Conservation (phyloP, 2,329 filamentous ascomycete genomes). For the Colletotrichum graminicola region DNA sequence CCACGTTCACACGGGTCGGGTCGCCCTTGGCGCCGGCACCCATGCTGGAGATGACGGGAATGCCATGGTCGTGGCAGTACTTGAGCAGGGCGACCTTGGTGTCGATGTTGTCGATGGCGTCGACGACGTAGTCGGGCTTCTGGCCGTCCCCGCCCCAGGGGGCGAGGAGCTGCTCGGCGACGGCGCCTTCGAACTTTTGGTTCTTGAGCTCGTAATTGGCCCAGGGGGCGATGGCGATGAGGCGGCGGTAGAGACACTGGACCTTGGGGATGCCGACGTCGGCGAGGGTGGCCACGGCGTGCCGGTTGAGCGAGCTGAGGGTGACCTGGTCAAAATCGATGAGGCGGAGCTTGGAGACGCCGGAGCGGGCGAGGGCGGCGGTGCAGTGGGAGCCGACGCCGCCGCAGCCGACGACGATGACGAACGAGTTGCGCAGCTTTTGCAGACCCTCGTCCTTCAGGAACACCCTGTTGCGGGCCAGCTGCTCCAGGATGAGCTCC, state of each 20-base stretch:
- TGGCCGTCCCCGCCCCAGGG: slow-evolving; percentile 72
- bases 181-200: slow-evolving; percentile 81
- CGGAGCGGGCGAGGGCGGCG: slow-evolving; percentile 87
- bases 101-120: slow-evolving; percentile 98
- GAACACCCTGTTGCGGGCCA: slow-evolving; percentile 93
- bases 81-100: slow-evolving; percentile 92
- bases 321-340: slow-evolving; percentile 99
- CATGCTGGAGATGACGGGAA: slow-evolving; percentile 94
- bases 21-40: slow-evolving; percentile 95
- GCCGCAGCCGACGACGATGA: slow-evolving; percentile 92
- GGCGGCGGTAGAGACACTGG: slow-evolving; percentile 79
- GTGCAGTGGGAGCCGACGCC: slow-evolving; percentile 95
- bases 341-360: slow-evolving; percentile 87
- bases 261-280: slow-evolving; percentile 97
- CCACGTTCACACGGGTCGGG: slow-evolving; percentile 85
- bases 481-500: slow-evolving; percentile 92
- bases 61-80: slow-evolving; percentile 82
- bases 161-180: slow-evolving; percentile 75
- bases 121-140: slow-evolving; percentile 88
- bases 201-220: slow-evolving; percentile 87
- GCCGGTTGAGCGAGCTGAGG: slow-evolving; percentile 92
- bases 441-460: slow-evolving; percentile 83
- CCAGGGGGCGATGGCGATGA: slow-evolving; percentile 93
- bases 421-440: slow-evolving; percentile 83
- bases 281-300: slow-evolving; percentile 92